Conservation (phyloP, 441 rosid species). For the Syzygium malaccense region DNA sequence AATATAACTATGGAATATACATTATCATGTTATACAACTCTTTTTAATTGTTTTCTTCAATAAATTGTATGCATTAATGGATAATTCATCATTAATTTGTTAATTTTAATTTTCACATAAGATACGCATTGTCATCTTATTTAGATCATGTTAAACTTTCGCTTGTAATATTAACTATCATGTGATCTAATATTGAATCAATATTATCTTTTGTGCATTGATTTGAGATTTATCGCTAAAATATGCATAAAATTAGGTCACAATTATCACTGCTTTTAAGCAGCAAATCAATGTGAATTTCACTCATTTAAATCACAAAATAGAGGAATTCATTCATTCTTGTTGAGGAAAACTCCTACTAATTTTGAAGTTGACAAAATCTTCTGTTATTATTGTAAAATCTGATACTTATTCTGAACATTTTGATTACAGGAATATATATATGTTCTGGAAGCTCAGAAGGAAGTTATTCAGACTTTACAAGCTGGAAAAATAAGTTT, state of each 20-base stretch:
- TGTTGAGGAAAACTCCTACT: too few species aligned
- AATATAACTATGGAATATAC: not conserved
- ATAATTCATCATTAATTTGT: not conserved
- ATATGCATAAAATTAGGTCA: not conserved
- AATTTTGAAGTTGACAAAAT: too few species aligned
- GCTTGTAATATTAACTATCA: not conserved
- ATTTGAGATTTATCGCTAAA: not conserved
- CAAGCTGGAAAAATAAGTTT: too few species aligned
- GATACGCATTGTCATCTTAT: not conserved
- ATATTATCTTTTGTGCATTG: not conserved
- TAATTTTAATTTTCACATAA: not conserved
- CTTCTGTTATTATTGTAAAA: too few species aligned
- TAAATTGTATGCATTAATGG: not conserved
- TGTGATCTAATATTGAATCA: not conserved
- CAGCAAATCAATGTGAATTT: not conserved
- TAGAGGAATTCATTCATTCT: not conserved
- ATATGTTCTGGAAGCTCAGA: too few species aligned
- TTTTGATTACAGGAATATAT: too few species aligned
- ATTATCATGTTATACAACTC: not conserved
- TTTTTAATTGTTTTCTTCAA: not conserved
- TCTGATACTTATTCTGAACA: too few species aligned
- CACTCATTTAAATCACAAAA: not conserved
- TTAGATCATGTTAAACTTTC: not conserved
- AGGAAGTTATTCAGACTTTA: too few species aligned
- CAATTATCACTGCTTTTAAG: not conserved